A percentile compares a stretch with the other conserved stretches of the same genome.
These are phyloP conservation scores for Fragaria vesca DNA, from an alignment of 306 rosid species.

Conservation along the genomic window DNA sequence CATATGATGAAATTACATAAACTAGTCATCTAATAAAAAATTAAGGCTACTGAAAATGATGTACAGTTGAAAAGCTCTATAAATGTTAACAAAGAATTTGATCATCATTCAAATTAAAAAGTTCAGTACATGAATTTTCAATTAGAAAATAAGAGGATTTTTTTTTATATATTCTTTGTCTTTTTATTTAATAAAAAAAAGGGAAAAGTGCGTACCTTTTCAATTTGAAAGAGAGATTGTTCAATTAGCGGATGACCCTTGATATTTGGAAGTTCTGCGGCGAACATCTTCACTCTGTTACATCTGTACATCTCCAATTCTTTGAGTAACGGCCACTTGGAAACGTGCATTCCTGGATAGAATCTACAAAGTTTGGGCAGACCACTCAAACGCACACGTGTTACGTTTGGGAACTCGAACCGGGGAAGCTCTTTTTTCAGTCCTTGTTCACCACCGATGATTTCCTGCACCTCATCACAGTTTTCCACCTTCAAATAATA, in stretches of 20 bases:
- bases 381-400: fast-evolving
- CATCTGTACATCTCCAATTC: fast-evolving
- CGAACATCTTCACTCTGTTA: not conserved
- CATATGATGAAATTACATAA: too few relatives aligned
- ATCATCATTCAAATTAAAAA: too few relatives aligned
- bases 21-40: too few relatives aligned
- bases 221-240: not conserved
- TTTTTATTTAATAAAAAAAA: too few relatives aligned
- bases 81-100: too few relatives aligned
- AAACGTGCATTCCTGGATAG: not conserved
- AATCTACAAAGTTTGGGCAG: not conserved
- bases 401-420: not conserved
- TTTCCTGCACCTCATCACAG: not conserved
- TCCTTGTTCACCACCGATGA: not conserved
- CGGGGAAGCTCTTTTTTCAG: not conserved
- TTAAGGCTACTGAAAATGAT: too few relatives aligned
- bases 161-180: too few relatives aligned
- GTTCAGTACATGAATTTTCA: too few relatives aligned
- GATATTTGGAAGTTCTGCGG: not conserved
- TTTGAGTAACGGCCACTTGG: not conserved
- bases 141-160: too few relatives aligned
- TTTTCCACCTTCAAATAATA: fast-evolving
- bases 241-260: not conserved
- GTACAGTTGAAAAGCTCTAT: too few relatives aligned
- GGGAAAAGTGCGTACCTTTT: not conserved